Base-by-base conservation (phyloP, 345 rosid genomes). In the Punica granatum region DNA sequence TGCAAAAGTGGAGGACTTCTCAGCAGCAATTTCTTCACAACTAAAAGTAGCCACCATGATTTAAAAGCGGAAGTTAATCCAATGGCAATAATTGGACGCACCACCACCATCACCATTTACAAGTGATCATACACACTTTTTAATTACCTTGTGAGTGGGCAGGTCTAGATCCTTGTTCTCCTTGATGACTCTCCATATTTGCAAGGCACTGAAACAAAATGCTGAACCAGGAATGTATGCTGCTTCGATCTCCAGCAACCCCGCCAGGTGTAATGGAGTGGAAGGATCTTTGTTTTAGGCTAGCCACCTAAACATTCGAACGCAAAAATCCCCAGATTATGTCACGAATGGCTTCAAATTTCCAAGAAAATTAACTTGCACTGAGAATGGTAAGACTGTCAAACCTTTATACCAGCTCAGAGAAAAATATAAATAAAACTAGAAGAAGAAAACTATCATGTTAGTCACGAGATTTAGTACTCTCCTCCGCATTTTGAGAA, bases 261-360 rank as follows among this genome's bases (percentile, higher is more conserved):
- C 98, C 99, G 31, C 99, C 98, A 71, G 97, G 98, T 54, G 92
- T 92, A 69, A 95, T 83, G 66, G 99, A 92, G 65, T 90, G 93
- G 75, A 75, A 80, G 70, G 92, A 95, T 26, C 86, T 80, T 73
- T 88, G 86, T 79, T 93, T 95, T 87, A 95, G 86, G 78, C 66
- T 77, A 72, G 92, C 85, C 70, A 90, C 98, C 99, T 95, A 74
- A 63, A 74, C 67, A 69, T 46, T 64, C n/a, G 60, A 72, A 68
- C 67, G 65, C 73, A 35, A 35, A 11, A 11, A 37, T 37, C 41
- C 41, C 41, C 5, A 37, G 5, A 4, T 37, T 37, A 37, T 4
- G 41, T 37, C n/a, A n/a, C n/a, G n/a, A n/a, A n/a, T n/a, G n/a
- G n/a, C 41, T 37, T 37, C 5, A 37, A 37, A 37, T 11, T 37